These are phyloP conservation scores for Colletotrichum chrysophilum DNA, from an alignment of 2,329 filamentous ascomycete species.

Conservation along the genomic window DNA sequence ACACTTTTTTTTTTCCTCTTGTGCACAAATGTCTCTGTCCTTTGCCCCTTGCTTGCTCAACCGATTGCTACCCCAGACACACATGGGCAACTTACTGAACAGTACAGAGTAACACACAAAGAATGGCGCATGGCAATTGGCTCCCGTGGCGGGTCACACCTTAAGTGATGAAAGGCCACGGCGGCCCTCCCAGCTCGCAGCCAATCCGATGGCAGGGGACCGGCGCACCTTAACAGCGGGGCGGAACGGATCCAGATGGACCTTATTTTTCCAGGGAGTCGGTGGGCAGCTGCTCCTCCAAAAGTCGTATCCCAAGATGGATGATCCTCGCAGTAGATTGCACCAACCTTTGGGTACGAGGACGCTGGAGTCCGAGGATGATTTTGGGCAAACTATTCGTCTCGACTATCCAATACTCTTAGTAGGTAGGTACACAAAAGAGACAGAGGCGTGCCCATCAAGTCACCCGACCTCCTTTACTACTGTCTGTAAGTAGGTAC, in stretches of 20 bases:
- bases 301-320: neutral
- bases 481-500: neutral
- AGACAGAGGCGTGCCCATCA: neutral
- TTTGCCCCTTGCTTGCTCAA: neutral
- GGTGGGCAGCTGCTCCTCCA: neutral
- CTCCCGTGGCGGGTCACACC: neutral
- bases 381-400: neutral
- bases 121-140: neutral
- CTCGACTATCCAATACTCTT: neutral
- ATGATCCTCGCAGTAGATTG: neutral
- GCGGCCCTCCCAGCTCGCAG: neutral
- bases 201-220: neutral
- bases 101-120: neutral
- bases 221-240: conserved; percentile 2
- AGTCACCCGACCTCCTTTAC: neutral
- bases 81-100: neutral
- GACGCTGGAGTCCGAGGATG: neutral
- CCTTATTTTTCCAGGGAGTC: conserved; percentile 1
- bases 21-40: neutral
- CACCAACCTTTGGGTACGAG: neutral
- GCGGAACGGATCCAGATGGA: neutral
- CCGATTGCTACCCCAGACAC: neutral
- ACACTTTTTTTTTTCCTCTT: neutral
- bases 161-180: neutral
- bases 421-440: neutral